Conservation (phyloP, 331 rosid genomes). For the Dryas integrifolia region DNA sequence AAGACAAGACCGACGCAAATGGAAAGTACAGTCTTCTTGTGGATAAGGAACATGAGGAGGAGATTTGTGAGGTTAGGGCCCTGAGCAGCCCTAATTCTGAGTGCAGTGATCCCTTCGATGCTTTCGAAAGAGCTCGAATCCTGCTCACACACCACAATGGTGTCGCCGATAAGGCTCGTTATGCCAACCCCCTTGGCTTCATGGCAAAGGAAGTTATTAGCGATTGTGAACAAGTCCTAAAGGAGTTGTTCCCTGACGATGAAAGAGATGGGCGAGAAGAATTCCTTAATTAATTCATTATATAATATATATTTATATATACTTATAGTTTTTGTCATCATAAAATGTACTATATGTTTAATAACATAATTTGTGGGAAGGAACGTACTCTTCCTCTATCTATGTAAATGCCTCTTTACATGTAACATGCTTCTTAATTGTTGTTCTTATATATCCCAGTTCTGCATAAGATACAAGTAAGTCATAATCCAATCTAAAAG, state of each 20-base stretch:
- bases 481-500: too few relatives aligned
- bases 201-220: constrained; percentile 24
- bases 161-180: constrained; percentile 22
- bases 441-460: too few relatives aligned
- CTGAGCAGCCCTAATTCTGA: not conserved
- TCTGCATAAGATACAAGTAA: too few relatives aligned
- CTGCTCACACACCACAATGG: constrained; percentile 43
- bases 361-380: not conserved
- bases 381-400: too few relatives aligned
- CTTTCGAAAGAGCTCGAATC: constrained; percentile 19
- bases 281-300: not conserved
- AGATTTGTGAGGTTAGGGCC: constrained; percentile 30
- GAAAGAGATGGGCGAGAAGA: not conserved
- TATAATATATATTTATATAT: not conserved
- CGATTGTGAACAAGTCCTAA: constrained; percentile 19
- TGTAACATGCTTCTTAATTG: too few relatives aligned
- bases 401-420: too few relatives aligned
- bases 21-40: constrained; percentile 25
- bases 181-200: constrained; percentile 57
- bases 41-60: constrained; percentile 39
- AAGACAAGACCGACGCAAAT: constrained; percentile 13
- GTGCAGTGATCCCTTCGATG: constrained; percentile 23
- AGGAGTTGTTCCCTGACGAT: constrained; percentile 37
- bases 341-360: not conserved
- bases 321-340: not conserved